phyloP scores from a whole-genome alignment of 2,329 filamentous ascomycete species.

The Trichoderma sp. region DNA sequence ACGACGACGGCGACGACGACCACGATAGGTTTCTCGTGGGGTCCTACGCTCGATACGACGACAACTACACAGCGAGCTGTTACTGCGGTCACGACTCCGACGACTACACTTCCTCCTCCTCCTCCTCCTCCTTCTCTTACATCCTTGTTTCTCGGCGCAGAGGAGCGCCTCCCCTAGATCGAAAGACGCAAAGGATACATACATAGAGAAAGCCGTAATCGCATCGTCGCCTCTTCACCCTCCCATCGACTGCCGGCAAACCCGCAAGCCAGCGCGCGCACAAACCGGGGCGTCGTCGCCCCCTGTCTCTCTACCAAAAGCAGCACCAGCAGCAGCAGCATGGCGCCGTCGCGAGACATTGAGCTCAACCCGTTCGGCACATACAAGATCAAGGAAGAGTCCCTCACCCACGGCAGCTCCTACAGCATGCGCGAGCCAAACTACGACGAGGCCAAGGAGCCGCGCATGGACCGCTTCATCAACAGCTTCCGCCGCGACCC shows the following conservation, averaged over 20 bases:
- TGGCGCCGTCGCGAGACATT: conserved; percentile 49
- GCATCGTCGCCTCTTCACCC: conserved; percentile 9
- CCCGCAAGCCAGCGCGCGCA: conserved; percentile 15
- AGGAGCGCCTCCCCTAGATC: no score
- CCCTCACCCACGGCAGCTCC: conserved; percentile 52
- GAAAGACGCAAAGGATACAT: neutral
- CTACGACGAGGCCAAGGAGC: conserved; percentile 45
- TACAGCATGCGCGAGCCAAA: conserved; percentile 55
- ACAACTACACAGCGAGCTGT: no score
- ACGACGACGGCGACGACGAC: neutral
- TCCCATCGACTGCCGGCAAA: conserved; percentile 21
- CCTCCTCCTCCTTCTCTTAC: neutral
- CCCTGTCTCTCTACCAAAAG: no score
- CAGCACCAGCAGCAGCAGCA: conserved; percentile 32
- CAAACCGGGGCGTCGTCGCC: neutral
- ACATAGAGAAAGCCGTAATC: conserved; percentile 13
- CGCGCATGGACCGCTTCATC: conserved; percentile 50
- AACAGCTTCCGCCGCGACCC: conserved; percentile 68
- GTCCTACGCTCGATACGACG: no score
- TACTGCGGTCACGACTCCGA: neutral
- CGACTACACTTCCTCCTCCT: neutral
- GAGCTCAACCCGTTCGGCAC: conserved; percentile 61
- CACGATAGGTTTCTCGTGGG: neutral
- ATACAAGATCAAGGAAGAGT: conserved; percentile 62
- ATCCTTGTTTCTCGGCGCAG: neutral